A percentile compares a stretch with the other conserved stretches of the same genome.
Evolutionary conservation across 1,284 basidiomycete species (phyloP).

Genomic region (Apiotrichum brassicae): DNA sequence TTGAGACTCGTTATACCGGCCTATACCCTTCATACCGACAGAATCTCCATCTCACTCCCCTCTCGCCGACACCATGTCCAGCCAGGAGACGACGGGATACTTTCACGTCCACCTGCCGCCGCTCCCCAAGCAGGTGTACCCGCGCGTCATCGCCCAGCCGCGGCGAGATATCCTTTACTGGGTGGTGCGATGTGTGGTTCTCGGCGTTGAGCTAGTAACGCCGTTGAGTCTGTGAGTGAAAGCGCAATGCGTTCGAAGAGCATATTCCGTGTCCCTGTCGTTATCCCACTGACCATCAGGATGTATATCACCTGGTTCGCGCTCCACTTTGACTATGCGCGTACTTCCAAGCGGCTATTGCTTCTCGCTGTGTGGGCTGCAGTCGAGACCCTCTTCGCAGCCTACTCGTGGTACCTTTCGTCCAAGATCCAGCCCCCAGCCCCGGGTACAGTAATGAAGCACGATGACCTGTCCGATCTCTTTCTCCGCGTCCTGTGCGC

Average conservation of each 20-base stretch:
- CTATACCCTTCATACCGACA: no score
- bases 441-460: constrained; percentile 44
- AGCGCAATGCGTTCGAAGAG: background rate
- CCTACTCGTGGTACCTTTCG: constrained; percentile 61
- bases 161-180: constrained; percentile 22
- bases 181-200: constrained; percentile 48
- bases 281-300: constrained; percentile 22
- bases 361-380: constrained; percentile 32
- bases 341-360: constrained; percentile 1
- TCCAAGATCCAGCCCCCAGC: constrained; percentile 54
- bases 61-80: background rate
- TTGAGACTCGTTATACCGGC: no score
- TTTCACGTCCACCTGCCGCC: constrained; percentile 3
- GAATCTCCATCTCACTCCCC: no score
- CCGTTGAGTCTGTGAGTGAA: constrained; percentile 60
- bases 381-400: constrained; percentile 57
- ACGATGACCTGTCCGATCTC: constrained; percentile 55
- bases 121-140: constrained; percentile 7
- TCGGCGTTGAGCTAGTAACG: constrained; percentile 63
- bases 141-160: background rate
- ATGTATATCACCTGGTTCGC: constrained; percentile 50
- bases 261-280: no score
- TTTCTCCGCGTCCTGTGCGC: constrained; percentile 58
- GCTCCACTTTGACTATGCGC: constrained; percentile 27
- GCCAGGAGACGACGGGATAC: background rate